These are phyloP conservation scores for Amauroascus verrucosus DNA, from an alignment of 2,329 filamentous ascomycete species.

Conservation along the genomic window DNA sequence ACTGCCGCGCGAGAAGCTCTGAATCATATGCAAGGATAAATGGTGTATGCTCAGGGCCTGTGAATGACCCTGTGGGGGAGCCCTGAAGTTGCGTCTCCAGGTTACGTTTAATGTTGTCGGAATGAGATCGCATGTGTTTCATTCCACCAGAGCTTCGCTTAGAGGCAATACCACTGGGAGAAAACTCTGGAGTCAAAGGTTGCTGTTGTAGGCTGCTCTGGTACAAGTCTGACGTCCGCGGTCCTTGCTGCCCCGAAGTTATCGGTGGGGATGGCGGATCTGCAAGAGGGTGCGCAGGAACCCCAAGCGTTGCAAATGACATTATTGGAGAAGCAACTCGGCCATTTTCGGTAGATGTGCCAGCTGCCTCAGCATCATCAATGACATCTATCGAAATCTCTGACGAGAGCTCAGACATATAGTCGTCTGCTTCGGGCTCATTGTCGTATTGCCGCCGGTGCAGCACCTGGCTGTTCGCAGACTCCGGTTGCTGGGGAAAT, in stretches of 20 bases:
- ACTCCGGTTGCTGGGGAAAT: conserved; percentile 36
- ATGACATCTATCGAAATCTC: conserved; percentile 44
- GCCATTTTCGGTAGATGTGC: conserved; percentile 23
- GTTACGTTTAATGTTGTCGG: conserved; percentile 29
- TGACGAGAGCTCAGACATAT: conserved; percentile 45
- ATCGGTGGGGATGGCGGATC: conserved; percentile 37
- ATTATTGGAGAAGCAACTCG: conserved; percentile 28
- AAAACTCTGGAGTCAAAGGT: conserved; percentile 3
- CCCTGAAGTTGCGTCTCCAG: conserved; percentile 24
- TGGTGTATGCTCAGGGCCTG: conserved; percentile 42
- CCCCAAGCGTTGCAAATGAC: conserved; percentile 31
- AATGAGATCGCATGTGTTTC: conserved; percentile 24
- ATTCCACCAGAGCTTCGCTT: neutral
- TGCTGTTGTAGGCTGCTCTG: conserved; percentile 16
- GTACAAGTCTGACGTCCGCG: conserved; percentile 26
- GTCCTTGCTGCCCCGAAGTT: conserved; percentile 32
- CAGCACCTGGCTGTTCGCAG: neutral
- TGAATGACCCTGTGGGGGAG: neutral
- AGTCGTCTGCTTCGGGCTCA: conserved; percentile 41
- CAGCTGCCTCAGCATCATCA: conserved; percentile 29
- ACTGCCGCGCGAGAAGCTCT: conserved; percentile 50
- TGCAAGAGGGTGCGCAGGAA: conserved; percentile 37
- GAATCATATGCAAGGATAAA: conserved; percentile 56
- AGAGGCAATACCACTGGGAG: neutral
- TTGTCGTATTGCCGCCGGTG: conserved; percentile 19